phyloP scores from a whole-genome alignment of 345 rosid species.

The Salix brachista region DNA sequence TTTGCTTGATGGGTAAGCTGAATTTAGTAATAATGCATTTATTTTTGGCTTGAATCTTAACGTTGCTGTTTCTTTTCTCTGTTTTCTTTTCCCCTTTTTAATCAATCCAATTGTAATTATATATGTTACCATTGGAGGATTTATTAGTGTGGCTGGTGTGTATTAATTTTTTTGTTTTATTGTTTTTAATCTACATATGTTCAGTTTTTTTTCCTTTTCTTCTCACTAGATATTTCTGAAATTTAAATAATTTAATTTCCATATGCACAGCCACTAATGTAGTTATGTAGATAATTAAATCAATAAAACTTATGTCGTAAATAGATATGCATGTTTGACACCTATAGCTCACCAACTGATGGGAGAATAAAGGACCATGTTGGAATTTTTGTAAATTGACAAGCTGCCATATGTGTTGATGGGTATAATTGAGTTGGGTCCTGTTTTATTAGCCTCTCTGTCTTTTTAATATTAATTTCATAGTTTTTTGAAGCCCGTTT shows the following conservation, averaged over 20 bases:
- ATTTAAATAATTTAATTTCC: not conserved
- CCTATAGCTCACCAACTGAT: not conserved
- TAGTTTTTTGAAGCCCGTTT: not conserved
- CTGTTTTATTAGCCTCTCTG: not conserved
- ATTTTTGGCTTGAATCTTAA: not conserved
- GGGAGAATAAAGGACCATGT: not conserved
- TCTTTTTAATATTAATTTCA: not conserved
- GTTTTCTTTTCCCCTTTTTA: not conserved
- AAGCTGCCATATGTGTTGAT: not conserved
- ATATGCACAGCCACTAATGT: not conserved
- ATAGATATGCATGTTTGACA: not conserved
- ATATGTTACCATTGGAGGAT: not conserved
- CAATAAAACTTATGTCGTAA: not conserved
- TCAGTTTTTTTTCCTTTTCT: not conserved
- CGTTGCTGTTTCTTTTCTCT: not conserved
- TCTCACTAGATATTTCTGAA: not conserved
- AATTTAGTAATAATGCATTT: not conserved
- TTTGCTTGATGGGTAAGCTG: not conserved
- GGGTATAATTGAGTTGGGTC: slow-evolving; percentile 1
- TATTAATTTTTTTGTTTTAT: not conserved
- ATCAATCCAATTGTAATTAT: not conserved
- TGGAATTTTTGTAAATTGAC: slow-evolving; percentile 1
- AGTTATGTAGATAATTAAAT: not conserved
- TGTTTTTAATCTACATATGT: too few species aligned
- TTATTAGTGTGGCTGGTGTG: not conserved